Evolutionary conservation across 1,284 basidiomycete genomes (phyloP).

Genomic region (Butyriboletus appendiculatus): DNA sequence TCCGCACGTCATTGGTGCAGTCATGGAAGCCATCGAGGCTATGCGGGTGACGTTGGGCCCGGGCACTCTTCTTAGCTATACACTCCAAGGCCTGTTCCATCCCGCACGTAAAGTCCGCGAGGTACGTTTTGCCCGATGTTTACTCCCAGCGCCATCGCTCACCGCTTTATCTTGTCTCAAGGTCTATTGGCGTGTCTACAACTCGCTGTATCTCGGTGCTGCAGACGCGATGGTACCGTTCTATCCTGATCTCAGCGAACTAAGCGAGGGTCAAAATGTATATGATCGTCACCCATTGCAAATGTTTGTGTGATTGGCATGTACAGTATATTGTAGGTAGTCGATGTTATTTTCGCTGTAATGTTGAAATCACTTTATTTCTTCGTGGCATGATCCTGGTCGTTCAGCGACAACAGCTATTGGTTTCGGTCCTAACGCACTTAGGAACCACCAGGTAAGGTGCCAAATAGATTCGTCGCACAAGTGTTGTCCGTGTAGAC

Average conservation of each 20-base stretch:
- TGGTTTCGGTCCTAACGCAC: too few species aligned
- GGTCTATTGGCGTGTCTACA: constrained; percentile 92
- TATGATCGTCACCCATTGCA: constrained; percentile 86
- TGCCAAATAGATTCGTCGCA: background rate
- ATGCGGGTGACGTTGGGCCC: constrained; percentile 97
- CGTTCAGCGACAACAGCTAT: background rate
- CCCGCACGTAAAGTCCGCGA: constrained; percentile 96
- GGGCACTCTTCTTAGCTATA: constrained; percentile 88
- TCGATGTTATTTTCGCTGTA: constrained; percentile 12
- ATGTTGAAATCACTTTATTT: background rate
- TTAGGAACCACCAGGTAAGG: too few species aligned
- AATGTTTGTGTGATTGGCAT: constrained; percentile 65
- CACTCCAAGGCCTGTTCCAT: constrained; percentile 92
- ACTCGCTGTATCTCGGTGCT: constrained; percentile 87
- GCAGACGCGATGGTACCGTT: constrained; percentile 91
- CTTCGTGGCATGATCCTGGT: background rate
- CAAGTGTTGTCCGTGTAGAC: too few species aligned
- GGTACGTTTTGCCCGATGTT: constrained; percentile 44
- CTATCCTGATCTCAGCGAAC: constrained; percentile 87
- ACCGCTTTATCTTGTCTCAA: constrained; percentile 13
- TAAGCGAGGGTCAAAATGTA: constrained; percentile 86
- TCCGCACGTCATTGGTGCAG: constrained; percentile 96
- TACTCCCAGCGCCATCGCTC: background rate
- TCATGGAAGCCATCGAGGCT: constrained; percentile 96
- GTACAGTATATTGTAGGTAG: constrained; percentile 1